These are phyloP conservation scores for Symmetrospora coprosmae DNA, from an alignment of 768 basidiomycete species.

Conservation along the genomic window DNA sequence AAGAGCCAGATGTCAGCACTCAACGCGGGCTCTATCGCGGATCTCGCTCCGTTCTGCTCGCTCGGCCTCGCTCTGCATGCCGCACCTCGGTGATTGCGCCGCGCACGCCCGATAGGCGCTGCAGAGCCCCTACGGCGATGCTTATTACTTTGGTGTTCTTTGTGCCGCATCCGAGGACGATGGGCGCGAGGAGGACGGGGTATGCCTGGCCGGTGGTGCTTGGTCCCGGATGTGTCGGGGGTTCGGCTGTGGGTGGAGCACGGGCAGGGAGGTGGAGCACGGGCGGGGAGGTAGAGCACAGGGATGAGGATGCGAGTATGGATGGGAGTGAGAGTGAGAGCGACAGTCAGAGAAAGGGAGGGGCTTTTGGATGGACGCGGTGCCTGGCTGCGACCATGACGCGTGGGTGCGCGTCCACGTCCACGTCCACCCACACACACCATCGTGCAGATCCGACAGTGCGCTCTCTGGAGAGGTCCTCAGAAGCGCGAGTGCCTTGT, in stretches of 20 bases:
- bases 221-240: too few relatives aligned
- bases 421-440: constrained; percentile 39
- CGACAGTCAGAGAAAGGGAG: too few relatives aligned
- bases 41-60: too few relatives aligned
- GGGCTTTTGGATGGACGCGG: too few relatives aligned
- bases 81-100: background rate
- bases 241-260: background rate
- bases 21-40: too few relatives aligned
- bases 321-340: too few relatives aligned
- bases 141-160: constrained; percentile 87
- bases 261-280: background rate
- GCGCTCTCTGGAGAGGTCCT: constrained; percentile 66
- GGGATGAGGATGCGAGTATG: constrained; percentile 8
- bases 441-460: constrained; percentile 55
- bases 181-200: constrained; percentile 66
- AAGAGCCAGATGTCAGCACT: too few relatives aligned
- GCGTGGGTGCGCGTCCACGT: too few relatives aligned
- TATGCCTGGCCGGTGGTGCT: constrained; percentile 47
- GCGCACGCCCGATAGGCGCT: constrained; percentile 49
- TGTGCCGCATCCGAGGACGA: constrained; percentile 86
- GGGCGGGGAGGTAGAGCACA: constrained; percentile 14
- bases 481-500: constrained; percentile 68
- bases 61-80: too few relatives aligned
- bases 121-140: constrained; percentile 76
- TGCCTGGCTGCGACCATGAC: too few relatives aligned